Evolutionary conservation across 768 basidiomycete species (phyloP), one percentile per base, ranked within the genome.

Genomic region (Pleurotus giganteus): DNA sequence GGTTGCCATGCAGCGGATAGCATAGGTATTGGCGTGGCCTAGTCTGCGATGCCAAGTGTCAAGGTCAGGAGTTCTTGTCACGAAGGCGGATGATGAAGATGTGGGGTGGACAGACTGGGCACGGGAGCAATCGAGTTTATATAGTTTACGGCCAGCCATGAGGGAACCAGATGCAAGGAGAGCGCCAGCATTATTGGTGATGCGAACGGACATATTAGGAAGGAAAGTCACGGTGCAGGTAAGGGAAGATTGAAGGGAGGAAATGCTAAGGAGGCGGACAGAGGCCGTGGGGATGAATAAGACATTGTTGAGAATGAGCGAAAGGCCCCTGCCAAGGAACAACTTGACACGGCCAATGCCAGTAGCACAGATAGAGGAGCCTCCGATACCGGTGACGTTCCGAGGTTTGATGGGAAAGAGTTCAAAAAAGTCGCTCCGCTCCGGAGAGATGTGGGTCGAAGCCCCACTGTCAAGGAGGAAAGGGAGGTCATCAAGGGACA

Each of bases 261-360:
- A 57, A 1, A 66, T 50, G 5, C 58, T 64, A 2, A 67, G 34
- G 2, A 67, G 60, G 15, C 49, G 57, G 4, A 67, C 56, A 8
- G 58, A 47, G 3, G 59, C 58, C 2, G n/a, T 5, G 4, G 61
- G 64, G 4, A 62, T 55, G 24, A 55, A 65, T 0, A 65, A 50
- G 21, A 60, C 60, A 32, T 61, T 12, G 8, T 43, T 12, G 0
- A 65, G 37, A 3, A 36, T 54, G 21, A 63, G 3, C 12, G 6
- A 4, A 37, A 24, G n/a, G 23, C 58, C 65, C 3, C 41, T 9
- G 0, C 53, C 61, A 23, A 68, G 13, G 1, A 27, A 11, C 0
- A 72, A 54, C 0, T 42, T 19, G 11, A 63, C 45, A 13, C 44
- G 47, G 0, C 65, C 61, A 31, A 62, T 47, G 4, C 55, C 60